Evolutionary conservation across 2,329 filamentous ascomycete species (phyloP), one percentile per base, ranked within the genome.

Genomic region (Fusarium pseudograminearum): DNA sequence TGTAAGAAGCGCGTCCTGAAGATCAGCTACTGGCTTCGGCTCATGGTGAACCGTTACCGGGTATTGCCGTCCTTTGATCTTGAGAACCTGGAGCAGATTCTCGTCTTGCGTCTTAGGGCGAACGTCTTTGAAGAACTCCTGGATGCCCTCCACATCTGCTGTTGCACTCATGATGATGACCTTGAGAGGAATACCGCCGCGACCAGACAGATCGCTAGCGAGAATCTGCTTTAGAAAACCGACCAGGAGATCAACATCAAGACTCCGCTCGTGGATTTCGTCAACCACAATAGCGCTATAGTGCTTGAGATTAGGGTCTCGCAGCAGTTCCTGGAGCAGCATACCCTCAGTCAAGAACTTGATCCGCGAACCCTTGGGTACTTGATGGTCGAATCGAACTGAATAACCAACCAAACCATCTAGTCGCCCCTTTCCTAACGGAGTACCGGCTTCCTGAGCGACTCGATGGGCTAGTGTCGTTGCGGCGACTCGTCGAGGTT

Each of bases 261-360:
- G 88, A 71, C 94, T 97, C 73, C 96, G 87, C 82, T 99, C 96
- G 82, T 99, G 96, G 15, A 99, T 96, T 79, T 99, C 96, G 80
- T 99, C 96, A 10, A 99, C 93, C 20, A 99, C 86, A 1, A 99
- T 86, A 5, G 91, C 94, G 74, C 93, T 97, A 77, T 99, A 99
- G 76, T 93, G 90, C 33, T 87, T 88, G 75, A 99, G 84, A 74
- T 90, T 85, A 2, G 93, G 93, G 78, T 99, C 96, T 55, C 91
- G 87, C 63, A 99, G 80, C 79, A 99, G 91, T 79, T 99, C 97
- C 78, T 98, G 94, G 16, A 99, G 84, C 53, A 99, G 84, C 90
- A 97, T 98, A 74, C 96, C 96, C 79, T 99, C 97, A 0, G 96
- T 99, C 68, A 99, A 83, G 74, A 94, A 99, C 77, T 98, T 98